A percentile compares a stretch with the other conserved stretches of the same genome.
These are phyloP conservation scores for Brettanomyces naardenensis DNA, from an alignment of 805 yeast species.

Conservation along the genomic window DNA sequence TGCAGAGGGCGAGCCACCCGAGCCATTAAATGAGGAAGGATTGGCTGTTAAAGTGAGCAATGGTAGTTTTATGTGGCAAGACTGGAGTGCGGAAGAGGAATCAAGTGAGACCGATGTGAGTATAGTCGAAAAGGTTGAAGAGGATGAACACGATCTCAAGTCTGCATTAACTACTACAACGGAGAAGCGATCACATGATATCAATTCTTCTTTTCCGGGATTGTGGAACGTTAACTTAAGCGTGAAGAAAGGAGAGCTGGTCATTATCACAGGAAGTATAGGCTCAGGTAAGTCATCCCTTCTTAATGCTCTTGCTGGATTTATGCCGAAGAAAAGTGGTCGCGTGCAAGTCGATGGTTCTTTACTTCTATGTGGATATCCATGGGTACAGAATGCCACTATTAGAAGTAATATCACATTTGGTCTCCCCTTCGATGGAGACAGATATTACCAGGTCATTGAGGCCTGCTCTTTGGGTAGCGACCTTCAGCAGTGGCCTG, in stretches of 20 bases:
- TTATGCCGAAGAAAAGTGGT: conserved; percentile 54
- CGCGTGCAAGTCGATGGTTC: conserved; percentile 44
- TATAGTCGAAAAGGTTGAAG: too few species aligned
- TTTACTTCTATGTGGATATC: conserved; percentile 47
- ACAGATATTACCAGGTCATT: conserved; percentile 45
- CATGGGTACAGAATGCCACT: conserved; percentile 82
- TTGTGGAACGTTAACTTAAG: conserved; percentile 42
- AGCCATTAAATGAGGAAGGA: conserved; percentile 16
- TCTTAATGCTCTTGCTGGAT: conserved; percentile 62
- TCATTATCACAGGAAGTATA: conserved; percentile 71
- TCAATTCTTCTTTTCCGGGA: too few species aligned
- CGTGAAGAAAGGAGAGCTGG: conserved; percentile 57
- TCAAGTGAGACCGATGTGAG: too few species aligned
- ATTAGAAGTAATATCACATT: conserved; percentile 67
- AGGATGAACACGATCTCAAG: too few species aligned
- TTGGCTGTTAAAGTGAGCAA: conserved; percentile 42
- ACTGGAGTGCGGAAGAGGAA: conserved; percentile 20
- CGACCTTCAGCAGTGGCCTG: conserved; percentile 60
- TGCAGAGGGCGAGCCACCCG: conserved; percentile 21
- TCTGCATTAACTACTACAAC: too few species aligned
- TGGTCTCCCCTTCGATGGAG: conserved; percentile 47
- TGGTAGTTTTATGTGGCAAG: conserved; percentile 65
- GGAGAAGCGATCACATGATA: too few species aligned
- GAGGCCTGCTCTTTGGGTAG: conserved; percentile 57
- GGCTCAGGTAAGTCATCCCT: conserved; percentile 64